phyloP scores from a whole-genome alignment of 2,329 filamentous ascomycete species.

The Alternaria viburni region DNA sequence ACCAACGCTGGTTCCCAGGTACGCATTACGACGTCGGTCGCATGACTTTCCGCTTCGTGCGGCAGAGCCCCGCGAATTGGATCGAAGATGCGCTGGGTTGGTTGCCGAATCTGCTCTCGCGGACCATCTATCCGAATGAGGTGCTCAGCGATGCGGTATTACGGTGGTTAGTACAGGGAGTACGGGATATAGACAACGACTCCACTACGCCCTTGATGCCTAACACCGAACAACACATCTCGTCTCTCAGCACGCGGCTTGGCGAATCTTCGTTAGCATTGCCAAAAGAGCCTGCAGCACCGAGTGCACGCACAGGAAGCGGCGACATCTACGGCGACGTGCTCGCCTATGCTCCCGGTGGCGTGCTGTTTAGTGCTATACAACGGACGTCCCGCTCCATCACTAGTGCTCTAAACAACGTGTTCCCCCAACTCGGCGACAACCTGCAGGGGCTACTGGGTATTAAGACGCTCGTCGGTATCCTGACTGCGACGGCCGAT shows the following conservation, averaged over 20 bases:
- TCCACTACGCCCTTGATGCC: conserved; percentile 25
- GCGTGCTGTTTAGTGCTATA: conserved; percentile 23
- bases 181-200: conserved; percentile 22
- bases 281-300: neutral
- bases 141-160: conserved; percentile 42
- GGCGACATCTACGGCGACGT: conserved; percentile 45
- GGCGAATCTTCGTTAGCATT: conserved; percentile 1
- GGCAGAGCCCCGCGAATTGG: conserved; percentile 34
- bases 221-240: conserved; percentile 17
- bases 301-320: conserved; percentile 25
- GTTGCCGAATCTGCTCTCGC: conserved; percentile 34
- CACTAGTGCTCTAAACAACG: conserved; percentile 22
- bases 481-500: conserved; percentile 41
- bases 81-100: conserved; percentile 36
- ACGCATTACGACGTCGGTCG: conserved; percentile 48
- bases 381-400: conserved; percentile 18
- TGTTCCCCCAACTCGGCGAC: conserved; percentile 34
- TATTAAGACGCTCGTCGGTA: conserved; percentile 34
- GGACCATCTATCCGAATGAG: conserved; percentile 42
- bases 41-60: conserved; percentile 44
- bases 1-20: conserved; percentile 46
- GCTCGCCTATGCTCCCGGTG: conserved; percentile 37
- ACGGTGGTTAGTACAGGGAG: conserved; percentile 37
- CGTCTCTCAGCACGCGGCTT: conserved; percentile 17
- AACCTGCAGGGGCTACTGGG: conserved; percentile 37